Evolutionary conservation across 768 basidiomycete genomes (phyloP).

Genomic region (Suillus plorans): DNA sequence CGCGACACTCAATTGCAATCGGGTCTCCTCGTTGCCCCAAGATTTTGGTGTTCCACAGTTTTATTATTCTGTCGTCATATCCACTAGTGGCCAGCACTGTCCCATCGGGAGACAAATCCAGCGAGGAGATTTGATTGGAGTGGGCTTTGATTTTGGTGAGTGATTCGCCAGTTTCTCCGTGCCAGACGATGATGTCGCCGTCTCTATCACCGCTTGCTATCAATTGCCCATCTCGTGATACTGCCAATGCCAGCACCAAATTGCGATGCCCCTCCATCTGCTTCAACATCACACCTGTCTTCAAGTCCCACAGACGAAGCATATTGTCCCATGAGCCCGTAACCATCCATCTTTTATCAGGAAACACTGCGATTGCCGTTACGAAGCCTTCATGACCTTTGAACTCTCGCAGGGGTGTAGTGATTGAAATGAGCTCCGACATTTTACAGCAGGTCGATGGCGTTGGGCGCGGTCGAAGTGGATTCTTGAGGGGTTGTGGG

Average conservation of each 20-base stretch:
- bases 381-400: background rate
- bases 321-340: background rate
- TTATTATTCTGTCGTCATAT: background rate
- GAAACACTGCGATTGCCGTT: background rate
- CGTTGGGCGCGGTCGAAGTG: background rate
- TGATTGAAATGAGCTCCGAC: background rate
- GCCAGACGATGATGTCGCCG: background rate
- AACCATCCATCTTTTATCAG: background rate
- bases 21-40: background rate
- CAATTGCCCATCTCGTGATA: background rate
- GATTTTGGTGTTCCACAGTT: background rate
- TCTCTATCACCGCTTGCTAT: conserved; percentile 1
- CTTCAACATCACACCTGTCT: background rate
- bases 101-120: background rate
- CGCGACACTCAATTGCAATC: background rate
- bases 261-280: background rate
- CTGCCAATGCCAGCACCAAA: background rate
- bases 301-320: background rate
- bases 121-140: accelerated
- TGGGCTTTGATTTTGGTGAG: background rate
- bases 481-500: background rate
- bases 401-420: background rate
- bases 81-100: background rate
- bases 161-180: background rate
- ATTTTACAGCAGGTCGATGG: background rate